These are phyloP conservation scores for Hirsutella thompsonii DNA, from an alignment of 2,329 filamentous ascomycete genomes.

Conservation along the genomic window DNA sequence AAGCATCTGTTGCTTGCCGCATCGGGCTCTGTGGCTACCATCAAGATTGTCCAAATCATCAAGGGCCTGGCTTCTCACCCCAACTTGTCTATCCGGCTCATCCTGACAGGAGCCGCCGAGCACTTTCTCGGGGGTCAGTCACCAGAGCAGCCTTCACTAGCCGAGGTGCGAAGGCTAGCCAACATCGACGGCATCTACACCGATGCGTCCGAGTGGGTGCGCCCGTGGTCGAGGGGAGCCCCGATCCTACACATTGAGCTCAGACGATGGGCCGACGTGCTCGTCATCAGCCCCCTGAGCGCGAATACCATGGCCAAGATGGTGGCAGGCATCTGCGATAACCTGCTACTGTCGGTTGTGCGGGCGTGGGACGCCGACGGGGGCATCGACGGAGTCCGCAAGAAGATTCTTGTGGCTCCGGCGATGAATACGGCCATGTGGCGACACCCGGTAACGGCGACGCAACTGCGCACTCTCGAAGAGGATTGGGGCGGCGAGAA, in stretches of 20 bases:
- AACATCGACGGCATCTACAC: constrained; percentile 72
- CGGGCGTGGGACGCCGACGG: constrained; percentile 80
- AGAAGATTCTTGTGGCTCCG: constrained; percentile 63
- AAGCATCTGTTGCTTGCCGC: constrained; percentile 28
- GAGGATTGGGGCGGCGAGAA: constrained; percentile 56
- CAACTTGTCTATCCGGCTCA: constrained; percentile 67
- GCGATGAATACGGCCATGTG: constrained; percentile 92
- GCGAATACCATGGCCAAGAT: constrained; percentile 85
- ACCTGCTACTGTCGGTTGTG: constrained; percentile 59
- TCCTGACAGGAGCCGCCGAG: constrained; percentile 62
- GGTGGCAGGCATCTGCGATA: constrained; percentile 63
- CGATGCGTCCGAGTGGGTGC: constrained; percentile 76
- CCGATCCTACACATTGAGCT: constrained; percentile 85
- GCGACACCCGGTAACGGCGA: constrained; percentile 66
- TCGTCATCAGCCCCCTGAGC: constrained; percentile 69
- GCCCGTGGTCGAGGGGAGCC: constrained; percentile 66
- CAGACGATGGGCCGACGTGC: constrained; percentile 61
- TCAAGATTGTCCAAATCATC: constrained; percentile 64
- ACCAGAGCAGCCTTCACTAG: constrained; percentile 60
- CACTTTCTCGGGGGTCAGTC: constrained; percentile 69
- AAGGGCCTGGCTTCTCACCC: constrained; percentile 35
- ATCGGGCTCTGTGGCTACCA: constrained; percentile 61
- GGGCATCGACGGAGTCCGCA: constrained; percentile 35
- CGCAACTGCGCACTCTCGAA: constrained; percentile 56
- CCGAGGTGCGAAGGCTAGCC: constrained; percentile 42